Conservation (phyloP, 441 rosid genomes). For the Euphorbia schlechtendalii region DNA sequence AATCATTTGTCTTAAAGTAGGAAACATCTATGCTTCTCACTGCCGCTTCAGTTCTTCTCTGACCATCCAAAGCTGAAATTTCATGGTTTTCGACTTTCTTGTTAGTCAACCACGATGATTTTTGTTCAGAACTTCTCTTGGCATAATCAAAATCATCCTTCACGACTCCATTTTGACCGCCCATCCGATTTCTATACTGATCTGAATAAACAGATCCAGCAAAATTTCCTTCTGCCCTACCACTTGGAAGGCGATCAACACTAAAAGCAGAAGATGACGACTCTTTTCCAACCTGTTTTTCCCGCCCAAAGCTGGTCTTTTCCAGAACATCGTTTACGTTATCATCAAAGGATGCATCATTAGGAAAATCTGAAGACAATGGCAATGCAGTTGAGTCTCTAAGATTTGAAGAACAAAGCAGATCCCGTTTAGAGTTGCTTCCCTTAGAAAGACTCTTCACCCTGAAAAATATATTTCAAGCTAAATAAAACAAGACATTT, state of each 20-base stretch:
- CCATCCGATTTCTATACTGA: slow-evolving; percentile 23
- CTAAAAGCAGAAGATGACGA: slow-evolving; percentile 28
- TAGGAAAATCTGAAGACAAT: slow-evolving; percentile 29
- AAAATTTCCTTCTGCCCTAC: slow-evolving; percentile 30
- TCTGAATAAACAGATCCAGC: slow-evolving; percentile 24
- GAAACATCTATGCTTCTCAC: slow-evolving; percentile 23
- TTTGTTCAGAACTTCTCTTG: slow-evolving; percentile 33
- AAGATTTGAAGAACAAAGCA: slow-evolving; percentile 37
- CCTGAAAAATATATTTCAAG: slow-evolving; percentile 33
- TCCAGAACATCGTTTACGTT: slow-evolving; percentile 30
- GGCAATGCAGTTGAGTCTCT: slow-evolving; percentile 47
- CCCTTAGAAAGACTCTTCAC: slow-evolving; percentile 88
- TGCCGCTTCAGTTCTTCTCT: slow-evolving; percentile 21
- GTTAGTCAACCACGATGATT: slow-evolving; percentile 27
- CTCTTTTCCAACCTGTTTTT: slow-evolving; percentile 36
- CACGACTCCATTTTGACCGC: slow-evolving; percentile 19
- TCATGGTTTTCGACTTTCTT: slow-evolving; percentile 27
- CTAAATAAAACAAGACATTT: slow-evolving; percentile 4
- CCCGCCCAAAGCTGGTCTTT: slow-evolving; percentile 38
- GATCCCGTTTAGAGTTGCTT: slow-evolving; percentile 62
- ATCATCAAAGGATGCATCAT: slow-evolving; percentile 37
- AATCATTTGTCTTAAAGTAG: slow-evolving; percentile 20
- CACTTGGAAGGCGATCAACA: slow-evolving; percentile 30
- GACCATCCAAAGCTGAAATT: slow-evolving; percentile 27
- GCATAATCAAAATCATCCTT: slow-evolving; percentile 38